Percentiles rank a stretch among this genome's conserved stretches.
These are phyloP conservation scores for Sphaerulina musiva DNA, from an alignment of 2,329 filamentous ascomycete species.

Conservation along the genomic window DNA sequence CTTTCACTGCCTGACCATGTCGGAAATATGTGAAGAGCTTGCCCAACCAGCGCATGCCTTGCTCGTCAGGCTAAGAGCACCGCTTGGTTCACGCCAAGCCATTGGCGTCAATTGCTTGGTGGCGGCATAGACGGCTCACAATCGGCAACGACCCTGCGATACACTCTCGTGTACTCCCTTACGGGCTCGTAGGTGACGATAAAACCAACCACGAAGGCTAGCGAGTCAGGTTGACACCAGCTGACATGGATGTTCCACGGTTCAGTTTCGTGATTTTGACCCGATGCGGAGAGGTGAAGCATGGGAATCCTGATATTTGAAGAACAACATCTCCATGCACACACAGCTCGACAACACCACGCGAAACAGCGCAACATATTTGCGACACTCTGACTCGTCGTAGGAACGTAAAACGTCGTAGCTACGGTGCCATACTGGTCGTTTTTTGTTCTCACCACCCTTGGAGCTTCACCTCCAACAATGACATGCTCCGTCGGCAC, in stretches of 20 bases:
- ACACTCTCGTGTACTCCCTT: background rate
- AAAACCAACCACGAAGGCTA: background rate
- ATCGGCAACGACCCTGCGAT: too few relatives aligned
- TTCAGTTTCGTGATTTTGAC: background rate
- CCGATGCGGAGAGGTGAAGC: background rate
- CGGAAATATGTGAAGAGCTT: background rate
- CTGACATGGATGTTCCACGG: background rate
- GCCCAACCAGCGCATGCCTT: background rate
- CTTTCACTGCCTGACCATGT: background rate
- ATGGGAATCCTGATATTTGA: too few relatives aligned
- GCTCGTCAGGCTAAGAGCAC: background rate
- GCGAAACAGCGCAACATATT: too few relatives aligned
- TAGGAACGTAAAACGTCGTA: too few relatives aligned
- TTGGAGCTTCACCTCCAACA: too few relatives aligned
- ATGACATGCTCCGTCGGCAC: too few relatives aligned
- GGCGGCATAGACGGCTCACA: background rate
- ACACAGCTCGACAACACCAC: too few relatives aligned
- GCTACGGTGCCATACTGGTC: too few relatives aligned
- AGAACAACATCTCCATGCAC: too few relatives aligned
- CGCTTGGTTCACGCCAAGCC: slow-evolving; percentile 5
- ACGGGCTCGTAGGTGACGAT: background rate
- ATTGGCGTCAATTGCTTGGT: background rate
- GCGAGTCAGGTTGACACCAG: slow-evolving; percentile 1
- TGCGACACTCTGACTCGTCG: too few relatives aligned
- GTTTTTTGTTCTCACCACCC: too few relatives aligned